Evolutionary conservation across 306 rosid species (phyloP), one percentile per base, ranked within the genome.

Genomic region (Aeschynomene evenia): DNA sequence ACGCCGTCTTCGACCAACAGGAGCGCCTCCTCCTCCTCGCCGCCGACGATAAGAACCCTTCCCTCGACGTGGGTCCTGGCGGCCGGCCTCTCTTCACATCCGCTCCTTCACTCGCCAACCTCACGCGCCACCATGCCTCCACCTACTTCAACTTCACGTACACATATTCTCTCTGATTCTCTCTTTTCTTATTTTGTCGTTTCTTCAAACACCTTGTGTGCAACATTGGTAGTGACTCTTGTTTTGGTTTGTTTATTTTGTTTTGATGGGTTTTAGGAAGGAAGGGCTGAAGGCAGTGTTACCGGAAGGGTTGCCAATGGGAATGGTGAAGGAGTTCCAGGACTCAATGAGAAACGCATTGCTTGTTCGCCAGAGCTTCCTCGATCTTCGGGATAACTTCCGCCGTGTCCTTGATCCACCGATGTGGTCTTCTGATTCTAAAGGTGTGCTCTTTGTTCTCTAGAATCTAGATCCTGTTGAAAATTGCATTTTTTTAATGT

Each of bases 361-460:
- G 63, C 87, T 94, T 23, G 86, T 94, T 75, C 86, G 98, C 5
- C 88, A 77, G 75, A 87, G 91, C 73, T 90, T 94, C 72, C 80
- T 94, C 40, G 96, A 90, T 60, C 92, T 94, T 68, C 91, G 95
- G 10, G 98, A 94, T 62, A 88, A 94, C 68, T 94, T 90, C 70
- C 77, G 85, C 52, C 84, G 87, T 8, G 72, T 88, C 4, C 85
- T 88, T 81, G 97, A 90, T 79, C 96, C 96, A 0, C 81, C 91
- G 4, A 56, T 88, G 86, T 73, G 81, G 80, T 79, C 91, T 0
- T 50, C 89, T 15, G 66, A 33, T 9, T 70, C 57, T 63, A 88
- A 86, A 88, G 96, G 89, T 85, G 60, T 2, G 80, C 3, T 42
- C 1, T 60, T 70, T 36, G 20, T 14, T 14, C 16, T 55, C 3